These are phyloP conservation scores for Fraxinus xanthoxyloides DNA, from an alignment of 305 asterid genomes.

Conservation along the genomic window DNA sequence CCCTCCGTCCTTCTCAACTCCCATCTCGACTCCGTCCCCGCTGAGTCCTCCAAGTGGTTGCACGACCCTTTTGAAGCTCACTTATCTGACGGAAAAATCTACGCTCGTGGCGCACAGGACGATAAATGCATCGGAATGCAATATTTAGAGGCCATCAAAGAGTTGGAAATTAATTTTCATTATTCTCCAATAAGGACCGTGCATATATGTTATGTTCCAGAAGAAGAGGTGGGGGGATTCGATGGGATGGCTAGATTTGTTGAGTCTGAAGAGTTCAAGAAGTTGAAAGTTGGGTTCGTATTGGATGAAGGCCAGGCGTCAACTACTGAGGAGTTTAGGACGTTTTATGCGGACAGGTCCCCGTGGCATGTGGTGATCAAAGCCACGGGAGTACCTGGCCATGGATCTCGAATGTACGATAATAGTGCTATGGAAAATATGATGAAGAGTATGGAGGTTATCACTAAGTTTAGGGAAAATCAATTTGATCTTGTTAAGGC, in stretches of 20 bases:
- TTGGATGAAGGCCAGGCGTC: constrained; percentile 97
- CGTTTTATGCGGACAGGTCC: constrained; percentile 77
- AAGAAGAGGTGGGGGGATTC: constrained; percentile 81
- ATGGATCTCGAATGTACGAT: constrained; percentile 82
- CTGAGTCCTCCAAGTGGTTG: constrained; percentile 77
- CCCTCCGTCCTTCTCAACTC: constrained; percentile 76
- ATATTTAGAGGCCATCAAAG: constrained; percentile 67
- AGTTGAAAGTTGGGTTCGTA: constrained; percentile 69
- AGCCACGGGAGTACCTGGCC: constrained; percentile 75
- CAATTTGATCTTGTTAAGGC: constrained; percentile 72
- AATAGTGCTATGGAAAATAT: constrained; percentile 78
- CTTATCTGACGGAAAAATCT: constrained; percentile 63
- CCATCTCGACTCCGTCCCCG: constrained; percentile 95
- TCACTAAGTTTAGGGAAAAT: constrained; percentile 72
- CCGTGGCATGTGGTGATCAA: constrained; percentile 85
- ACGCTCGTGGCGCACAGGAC: constrained; percentile 93
- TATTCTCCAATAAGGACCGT: constrained; percentile 53
- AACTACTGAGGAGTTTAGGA: constrained; percentile 67
- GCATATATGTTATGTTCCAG: constrained; percentile 75
- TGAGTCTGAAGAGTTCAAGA: constrained; percentile 46
- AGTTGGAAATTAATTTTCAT: constrained; percentile 24
- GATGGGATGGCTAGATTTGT: constrained; percentile 85
- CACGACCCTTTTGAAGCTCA: constrained; percentile 78
- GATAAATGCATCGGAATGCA: constrained; percentile 87
- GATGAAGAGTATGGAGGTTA: constrained; percentile 78